Percentiles rank a stretch among this genome's conserved stretches.
phyloP scores from a whole-genome alignment of 495 filamentous ascomycete genomes.

The Penicillium coffeae region DNA sequence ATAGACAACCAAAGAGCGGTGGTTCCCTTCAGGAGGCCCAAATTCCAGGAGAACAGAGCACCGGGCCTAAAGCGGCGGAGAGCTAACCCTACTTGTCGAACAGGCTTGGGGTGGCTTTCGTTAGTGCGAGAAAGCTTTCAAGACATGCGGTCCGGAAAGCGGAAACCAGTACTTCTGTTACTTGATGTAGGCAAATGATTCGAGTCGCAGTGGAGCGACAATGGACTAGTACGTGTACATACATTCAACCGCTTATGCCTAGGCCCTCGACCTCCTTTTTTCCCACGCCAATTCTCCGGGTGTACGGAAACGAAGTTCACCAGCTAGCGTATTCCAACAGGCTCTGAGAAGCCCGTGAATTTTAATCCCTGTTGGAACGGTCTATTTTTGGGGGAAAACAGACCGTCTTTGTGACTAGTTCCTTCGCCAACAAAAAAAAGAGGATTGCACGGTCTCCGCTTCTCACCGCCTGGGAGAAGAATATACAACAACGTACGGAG shows the following conservation, averaged over 20 bases:
- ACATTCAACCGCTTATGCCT: neutral
- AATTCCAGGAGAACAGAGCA: neutral
- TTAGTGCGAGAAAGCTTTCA: neutral
- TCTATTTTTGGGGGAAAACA: neutral
- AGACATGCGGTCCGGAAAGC: neutral
- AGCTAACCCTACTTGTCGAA: slow-evolving; percentile 15
- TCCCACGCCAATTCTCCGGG: neutral
- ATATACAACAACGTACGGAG: too few species aligned
- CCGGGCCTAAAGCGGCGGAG: slow-evolving; percentile 11
- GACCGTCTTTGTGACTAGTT: neutral
- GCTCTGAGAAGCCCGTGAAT: too few species aligned
- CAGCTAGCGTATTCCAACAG: neutral
- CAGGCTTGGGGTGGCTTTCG: slow-evolving; percentile 5
- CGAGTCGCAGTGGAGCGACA: neutral
- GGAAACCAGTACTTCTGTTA: neutral
- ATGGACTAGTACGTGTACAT: neutral
- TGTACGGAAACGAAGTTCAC: neutral
- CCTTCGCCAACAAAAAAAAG: neutral
- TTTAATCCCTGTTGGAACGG: neutral
- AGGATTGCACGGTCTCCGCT: neutral
- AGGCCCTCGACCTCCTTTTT: neutral
- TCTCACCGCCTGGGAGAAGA: too few species aligned
- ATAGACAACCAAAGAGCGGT: neutral
- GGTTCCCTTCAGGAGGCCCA: too few species aligned
- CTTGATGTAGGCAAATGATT: neutral